Evolutionary conservation across 1,284 basidiomycete genomes (phyloP).

Genomic region (Malassezia caprae): DNA sequence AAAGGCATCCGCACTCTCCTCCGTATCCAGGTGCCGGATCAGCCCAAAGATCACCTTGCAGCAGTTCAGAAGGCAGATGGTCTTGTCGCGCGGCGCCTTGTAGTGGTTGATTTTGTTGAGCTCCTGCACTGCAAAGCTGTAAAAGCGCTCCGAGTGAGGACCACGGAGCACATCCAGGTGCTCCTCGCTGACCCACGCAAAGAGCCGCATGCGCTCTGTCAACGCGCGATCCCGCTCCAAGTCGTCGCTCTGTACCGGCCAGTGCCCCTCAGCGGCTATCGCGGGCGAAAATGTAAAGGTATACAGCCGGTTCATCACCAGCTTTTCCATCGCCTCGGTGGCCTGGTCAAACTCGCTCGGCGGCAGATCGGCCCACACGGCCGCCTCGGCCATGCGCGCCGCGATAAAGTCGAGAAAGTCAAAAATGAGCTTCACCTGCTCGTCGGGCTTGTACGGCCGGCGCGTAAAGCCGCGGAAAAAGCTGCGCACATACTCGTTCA

Average conservation of each 20-base stretch:
- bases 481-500: constrained; percentile 42
- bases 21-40: constrained; percentile 63
- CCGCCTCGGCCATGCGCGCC: constrained; percentile 36
- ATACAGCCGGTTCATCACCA: constrained; percentile 96
- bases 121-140: constrained; percentile 80
- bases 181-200: constrained; percentile 76
- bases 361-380: constrained; percentile 47
- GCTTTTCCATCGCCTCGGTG: constrained; percentile 96
- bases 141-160: constrained; percentile 60
- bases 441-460: constrained; percentile 42
- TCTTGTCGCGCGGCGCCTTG: constrained; percentile 92
- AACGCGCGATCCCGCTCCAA: constrained; percentile 85
- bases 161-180: constrained; percentile 62
- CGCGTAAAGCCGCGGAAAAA: constrained; percentile 47
- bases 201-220: constrained; percentile 77
- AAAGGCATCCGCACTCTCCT: constrained; percentile 65
- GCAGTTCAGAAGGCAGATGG: constrained; percentile 92
- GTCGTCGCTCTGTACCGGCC: constrained; percentile 65
- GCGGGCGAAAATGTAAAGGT: constrained; percentile 43
- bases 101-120: constrained; percentile 94
- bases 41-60: constrained; percentile 99
- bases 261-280: constrained; percentile 38
- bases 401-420: constrained; percentile 48
- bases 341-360: constrained; percentile 89
- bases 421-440: constrained; percentile 47